Percentiles rank a stretch among this genome's conserved stretches.
Evolutionary conservation across 139 green algal species (phyloP).

Genomic region (Micromonas commoda): DNA sequence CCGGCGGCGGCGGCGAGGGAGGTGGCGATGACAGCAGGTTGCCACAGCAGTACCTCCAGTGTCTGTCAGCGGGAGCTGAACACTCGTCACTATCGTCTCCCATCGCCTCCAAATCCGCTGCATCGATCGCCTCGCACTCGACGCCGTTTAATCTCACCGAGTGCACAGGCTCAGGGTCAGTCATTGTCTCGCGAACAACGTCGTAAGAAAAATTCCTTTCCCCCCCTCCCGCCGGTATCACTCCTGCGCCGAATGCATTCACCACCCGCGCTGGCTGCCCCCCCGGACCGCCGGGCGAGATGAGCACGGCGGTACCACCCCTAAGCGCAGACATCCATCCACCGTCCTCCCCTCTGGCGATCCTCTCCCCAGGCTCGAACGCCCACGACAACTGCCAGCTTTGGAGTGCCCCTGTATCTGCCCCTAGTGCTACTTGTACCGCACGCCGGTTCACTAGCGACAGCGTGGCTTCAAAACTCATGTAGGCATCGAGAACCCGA

Average conservation of each 20-base stretch:
- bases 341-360: background rate
- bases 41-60: too few relatives aligned
- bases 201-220: background rate
- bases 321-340: background rate
- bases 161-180: too few relatives aligned
- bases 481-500: too few relatives aligned
- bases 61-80: too few relatives aligned
- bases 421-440: too few relatives aligned
- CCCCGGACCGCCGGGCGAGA: background rate
- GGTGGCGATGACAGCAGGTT: too few relatives aligned
- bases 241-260: background rate
- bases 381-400: constrained; percentile 1
- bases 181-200: background rate
- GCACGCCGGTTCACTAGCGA: too few relatives aligned
- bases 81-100: too few relatives aligned
- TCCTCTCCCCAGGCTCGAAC: background rate
- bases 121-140: background rate
- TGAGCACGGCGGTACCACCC: background rate
- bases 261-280: constrained; percentile 6
- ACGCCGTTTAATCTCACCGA: background rate
- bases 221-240: background rate
- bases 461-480: too few relatives aligned
- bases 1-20: too few relatives aligned
- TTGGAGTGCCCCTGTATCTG: background rate
- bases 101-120: too few relatives aligned